Evolutionary conservation across 2,329 filamentous ascomycete genomes (phyloP).

Genomic region (Setomelanomma holmii): DNA sequence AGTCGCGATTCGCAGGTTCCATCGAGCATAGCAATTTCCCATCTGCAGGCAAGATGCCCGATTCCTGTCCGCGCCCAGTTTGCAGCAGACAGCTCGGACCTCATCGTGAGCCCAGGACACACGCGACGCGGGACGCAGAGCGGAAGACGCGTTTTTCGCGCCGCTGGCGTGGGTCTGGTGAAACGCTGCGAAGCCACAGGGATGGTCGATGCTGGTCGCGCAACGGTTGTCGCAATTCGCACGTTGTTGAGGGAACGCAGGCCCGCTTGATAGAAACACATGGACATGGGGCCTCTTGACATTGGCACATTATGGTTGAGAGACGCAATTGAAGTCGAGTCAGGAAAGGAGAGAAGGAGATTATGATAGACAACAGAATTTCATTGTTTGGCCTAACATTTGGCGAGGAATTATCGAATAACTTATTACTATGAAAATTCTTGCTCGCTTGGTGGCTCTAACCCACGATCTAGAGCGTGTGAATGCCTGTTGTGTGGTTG

Average conservation of each 20-base stretch:
- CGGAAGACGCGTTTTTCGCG: conserved; percentile 6
- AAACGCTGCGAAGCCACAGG: not conserved
- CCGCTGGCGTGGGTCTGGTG: not conserved
- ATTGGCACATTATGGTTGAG: too few relatives aligned
- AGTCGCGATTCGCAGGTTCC: conserved; percentile 7
- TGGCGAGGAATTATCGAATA: not conserved
- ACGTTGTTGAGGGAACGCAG: not conserved
- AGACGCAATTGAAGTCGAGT: too few relatives aligned
- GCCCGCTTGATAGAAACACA: too few relatives aligned
- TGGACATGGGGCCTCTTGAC: not conserved
- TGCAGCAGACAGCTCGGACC: conserved; percentile 11
- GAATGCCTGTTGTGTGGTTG: not conserved
- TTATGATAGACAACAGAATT: not conserved
- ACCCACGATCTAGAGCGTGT: not conserved
- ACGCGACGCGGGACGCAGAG: conserved; percentile 1
- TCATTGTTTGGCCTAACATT: not conserved
- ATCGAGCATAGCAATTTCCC: not conserved
- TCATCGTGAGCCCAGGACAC: conserved; percentile 3
- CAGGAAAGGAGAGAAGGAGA: not conserved
- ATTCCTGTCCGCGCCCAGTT: conserved; percentile 6
- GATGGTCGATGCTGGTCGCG: not conserved
- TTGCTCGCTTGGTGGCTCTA: not conserved
- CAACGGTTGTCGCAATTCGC: not conserved
- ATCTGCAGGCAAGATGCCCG: conserved; percentile 11
- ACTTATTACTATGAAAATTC: not conserved